Evolutionary conservation across 306 rosid genomes (phyloP).

Genomic region (Trifolium pratense): DNA sequence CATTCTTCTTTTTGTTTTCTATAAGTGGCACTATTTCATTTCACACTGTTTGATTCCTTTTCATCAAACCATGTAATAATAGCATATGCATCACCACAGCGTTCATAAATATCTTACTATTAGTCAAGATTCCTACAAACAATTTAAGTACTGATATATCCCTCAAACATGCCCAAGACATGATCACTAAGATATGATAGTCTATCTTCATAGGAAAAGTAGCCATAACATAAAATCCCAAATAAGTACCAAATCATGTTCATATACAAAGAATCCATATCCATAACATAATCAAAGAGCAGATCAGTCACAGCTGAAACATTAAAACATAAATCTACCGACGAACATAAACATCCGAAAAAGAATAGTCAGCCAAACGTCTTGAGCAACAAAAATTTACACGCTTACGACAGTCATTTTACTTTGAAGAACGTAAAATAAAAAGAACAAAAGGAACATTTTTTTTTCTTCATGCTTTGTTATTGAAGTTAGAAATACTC

Average conservation of each 20-base stretch:
- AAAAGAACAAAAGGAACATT: conserved; percentile 10
- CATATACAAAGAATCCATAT: conserved; percentile 38
- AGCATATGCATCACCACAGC: conserved; percentile 1
- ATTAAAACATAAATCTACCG: conserved; percentile 34
- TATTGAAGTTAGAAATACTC: conserved; percentile 68
- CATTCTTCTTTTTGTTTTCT: neutral
- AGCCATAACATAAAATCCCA: conserved; percentile 17
- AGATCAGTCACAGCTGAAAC: conserved; percentile 27
- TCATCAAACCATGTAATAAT: neutral
- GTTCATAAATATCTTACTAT: conserved; percentile 1
- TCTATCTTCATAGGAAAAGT: conserved; percentile 4
- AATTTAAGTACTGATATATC: neutral
- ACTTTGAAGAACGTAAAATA: conserved; percentile 39
- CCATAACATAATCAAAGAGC: conserved; percentile 39
- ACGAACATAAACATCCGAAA: conserved; percentile 51
- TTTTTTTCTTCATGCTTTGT: conserved; percentile 46
- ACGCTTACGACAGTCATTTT: conserved; percentile 51
- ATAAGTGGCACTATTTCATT: neutral
- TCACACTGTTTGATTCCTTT: neutral
- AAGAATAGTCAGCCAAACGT: conserved; percentile 68
- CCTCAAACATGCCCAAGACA: conserved; percentile 14
- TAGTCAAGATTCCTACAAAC: neutral
- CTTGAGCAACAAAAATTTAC: conserved; percentile 76
- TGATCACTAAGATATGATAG: too few relatives aligned
- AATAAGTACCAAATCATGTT: conserved; percentile 34